These are phyloP conservation scores for Paraurostyla sp. DNA, from an alignment of 73 alveolate genomes.

Conservation along the genomic window DNA sequence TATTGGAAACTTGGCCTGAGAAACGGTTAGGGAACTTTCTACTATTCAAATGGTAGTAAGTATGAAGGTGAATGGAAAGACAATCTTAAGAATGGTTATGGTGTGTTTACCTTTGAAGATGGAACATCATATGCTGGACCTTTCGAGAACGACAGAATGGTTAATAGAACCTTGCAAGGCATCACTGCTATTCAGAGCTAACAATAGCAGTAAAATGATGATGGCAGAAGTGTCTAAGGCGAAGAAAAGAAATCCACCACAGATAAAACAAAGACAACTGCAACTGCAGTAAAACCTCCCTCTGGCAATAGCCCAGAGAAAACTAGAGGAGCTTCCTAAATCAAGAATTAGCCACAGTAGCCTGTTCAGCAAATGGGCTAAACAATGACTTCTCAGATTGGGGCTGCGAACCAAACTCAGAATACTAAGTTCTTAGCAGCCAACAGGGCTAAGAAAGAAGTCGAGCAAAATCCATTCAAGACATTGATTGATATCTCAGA, in stretches of 20 bases:
- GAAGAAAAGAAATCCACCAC: constrained; percentile 39
- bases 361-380: constrained; percentile 35
- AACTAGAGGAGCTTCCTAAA: not conserved
- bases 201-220: constrained; percentile 50
- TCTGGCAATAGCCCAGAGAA: constrained; percentile 27
- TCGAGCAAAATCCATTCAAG: constrained; percentile 95
- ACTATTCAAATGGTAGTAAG: constrained; percentile 97
- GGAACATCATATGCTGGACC: constrained; percentile 97
- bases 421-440: constrained; percentile 56
- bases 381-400: not conserved
- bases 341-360: no score
- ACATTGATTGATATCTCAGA: constrained; percentile 94
- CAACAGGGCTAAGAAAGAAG: constrained; percentile 77
- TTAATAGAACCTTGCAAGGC: constrained; percentile 80
- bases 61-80: constrained; percentile 98
- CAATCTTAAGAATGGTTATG: constrained; percentile 96
- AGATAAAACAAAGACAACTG: no score
- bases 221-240: constrained; percentile 64
- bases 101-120: constrained; percentile 95
- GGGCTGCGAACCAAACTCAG: constrained; percentile 43
- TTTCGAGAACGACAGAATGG: constrained; percentile 98
- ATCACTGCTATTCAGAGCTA: constrained; percentile 23
- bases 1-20: constrained; percentile 97
- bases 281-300: not conserved
- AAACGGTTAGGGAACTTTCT: constrained; percentile 98